Base-by-base conservation (phyloP, 208 protist species). In the Trypanosoma cruzi region DNA sequence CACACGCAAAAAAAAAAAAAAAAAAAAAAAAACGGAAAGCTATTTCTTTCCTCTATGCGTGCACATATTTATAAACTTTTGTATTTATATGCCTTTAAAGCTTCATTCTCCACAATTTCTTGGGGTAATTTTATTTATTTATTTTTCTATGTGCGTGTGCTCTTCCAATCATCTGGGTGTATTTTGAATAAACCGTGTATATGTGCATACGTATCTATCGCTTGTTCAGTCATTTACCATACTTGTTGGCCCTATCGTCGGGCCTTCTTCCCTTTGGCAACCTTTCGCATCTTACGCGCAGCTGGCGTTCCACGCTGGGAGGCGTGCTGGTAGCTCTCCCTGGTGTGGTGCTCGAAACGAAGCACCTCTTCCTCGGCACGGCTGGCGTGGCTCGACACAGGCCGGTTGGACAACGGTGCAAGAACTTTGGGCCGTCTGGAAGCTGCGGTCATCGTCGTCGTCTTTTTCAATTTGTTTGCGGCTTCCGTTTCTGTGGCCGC, bases 301-400 rank as follows among this genome's bases (percentile, higher is more conserved):
- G 48, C 26, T 8, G 58, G 26, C 46, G 56, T 18, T 16, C 11
- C 28, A 36, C 55, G 54, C 16, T 56, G 37, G 16, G 52, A 61
- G 28, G n/a, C 22, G n/a, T 56, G 44, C 28, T 64, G 59, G 2
- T 64, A 42, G 26, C 13, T 18, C 22, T 50, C 46, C 4, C 26
- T 42, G 2, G 46, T 2, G 36, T 55, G 20, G 0, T 55, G 66
- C 49, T 61, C 44, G 46, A 73, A 73, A 4, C 26, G 57, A 26
- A 73, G 50, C 60, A 73, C 68, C 42, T 73, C 68, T 29, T 4
- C 50, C 34, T 49, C 68, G 13, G 59, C 68, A 42, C 58, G 36
- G 24, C 28, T 29, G 0, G 37, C 31, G 31, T 62, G 61, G 29
- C 50, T 62, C 13, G 53, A 64, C 16, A 68, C 69, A 3, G 69